Conservation (phyloP, 306 rosid genomes). For the Boehmeria nivea region DNA sequence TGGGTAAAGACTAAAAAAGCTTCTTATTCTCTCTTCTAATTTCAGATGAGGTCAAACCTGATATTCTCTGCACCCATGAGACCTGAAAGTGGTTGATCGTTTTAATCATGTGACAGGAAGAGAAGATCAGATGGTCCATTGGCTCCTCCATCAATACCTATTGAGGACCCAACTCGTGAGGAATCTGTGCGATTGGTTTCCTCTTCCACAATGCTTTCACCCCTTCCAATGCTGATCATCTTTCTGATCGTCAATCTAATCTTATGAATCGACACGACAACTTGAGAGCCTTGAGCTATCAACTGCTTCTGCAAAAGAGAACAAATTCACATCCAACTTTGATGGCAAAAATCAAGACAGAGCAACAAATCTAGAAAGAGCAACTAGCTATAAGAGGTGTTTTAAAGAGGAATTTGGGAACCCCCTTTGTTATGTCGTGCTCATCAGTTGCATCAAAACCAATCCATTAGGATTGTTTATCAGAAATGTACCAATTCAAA, state of each 20-base stretch:
- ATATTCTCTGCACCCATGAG: background rate
- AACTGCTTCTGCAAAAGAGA: constrained; percentile 14
- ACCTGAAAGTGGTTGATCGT: background rate
- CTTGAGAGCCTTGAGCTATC: constrained; percentile 8
- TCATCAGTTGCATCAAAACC: no score
- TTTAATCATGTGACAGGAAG: constrained; percentile 28
- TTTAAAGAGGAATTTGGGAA: no score
- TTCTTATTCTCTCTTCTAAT: background rate
- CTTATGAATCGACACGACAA: constrained; percentile 12
- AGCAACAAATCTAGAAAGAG: background rate
- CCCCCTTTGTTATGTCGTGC: no score
- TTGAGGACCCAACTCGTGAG: constrained; percentile 12
- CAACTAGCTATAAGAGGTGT: no score
- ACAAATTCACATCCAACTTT: constrained; percentile 5
- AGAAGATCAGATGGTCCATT: constrained; percentile 20
- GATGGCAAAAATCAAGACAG: no score
- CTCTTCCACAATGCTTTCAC: constrained; percentile 42
- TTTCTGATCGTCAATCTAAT: constrained; percentile 19
- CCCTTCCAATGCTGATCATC: constrained; percentile 26
- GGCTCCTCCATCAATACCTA: constrained; percentile 21
- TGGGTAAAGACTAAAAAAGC: constrained; percentile 25
- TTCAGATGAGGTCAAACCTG: no score
- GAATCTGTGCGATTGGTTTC: constrained; percentile 36
- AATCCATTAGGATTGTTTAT: no score
- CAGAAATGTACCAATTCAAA: no score